phyloP scores from a whole-genome alignment of 2,329 filamentous ascomycete species.

The Fusarium proliferatum region DNA sequence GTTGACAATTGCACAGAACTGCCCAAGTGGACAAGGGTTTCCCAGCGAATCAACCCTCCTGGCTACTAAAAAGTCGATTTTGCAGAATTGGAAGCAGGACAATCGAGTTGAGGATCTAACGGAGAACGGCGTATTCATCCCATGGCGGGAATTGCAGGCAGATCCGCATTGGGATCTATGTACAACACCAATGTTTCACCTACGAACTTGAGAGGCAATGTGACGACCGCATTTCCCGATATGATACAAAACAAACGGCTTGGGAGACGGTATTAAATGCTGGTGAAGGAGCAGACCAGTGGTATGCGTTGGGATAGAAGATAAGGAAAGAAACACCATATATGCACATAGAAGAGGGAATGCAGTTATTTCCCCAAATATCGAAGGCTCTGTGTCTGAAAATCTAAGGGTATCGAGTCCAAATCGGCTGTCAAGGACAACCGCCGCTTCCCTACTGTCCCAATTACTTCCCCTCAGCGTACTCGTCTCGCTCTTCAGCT shows the following conservation, averaged over 20 bases:
- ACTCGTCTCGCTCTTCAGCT: constrained; percentile 57
- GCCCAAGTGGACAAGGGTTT: constrained; percentile 95
- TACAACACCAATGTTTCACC: constrained; percentile 47
- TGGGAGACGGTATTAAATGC: constrained; percentile 7
- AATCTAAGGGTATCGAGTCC: constrained; percentile 44
- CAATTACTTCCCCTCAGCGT: constrained; percentile 52
- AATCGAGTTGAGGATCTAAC: constrained; percentile 22
- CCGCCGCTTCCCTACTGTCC: constrained; percentile 1
- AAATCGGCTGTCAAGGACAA: constrained; percentile 7
- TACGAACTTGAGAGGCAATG: constrained; percentile 39
- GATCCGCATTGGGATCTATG: constrained; percentile 38
- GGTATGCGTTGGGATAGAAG: neutral
- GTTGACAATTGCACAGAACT: constrained; percentile 66
- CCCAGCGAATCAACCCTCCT: constrained; percentile 91
- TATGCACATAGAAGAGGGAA: constrained; percentile 14
- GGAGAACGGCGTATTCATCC: constrained; percentile 41
- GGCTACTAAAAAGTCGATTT: constrained; percentile 76
- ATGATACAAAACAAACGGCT: constrained; percentile 11
- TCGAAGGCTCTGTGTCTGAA: constrained; percentile 15
- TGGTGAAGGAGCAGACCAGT: constrained; percentile 41
- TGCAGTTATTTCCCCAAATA: constrained; percentile 14
- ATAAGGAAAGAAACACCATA: neutral
- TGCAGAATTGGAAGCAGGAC: constrained; percentile 8
- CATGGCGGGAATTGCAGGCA: constrained; percentile 32
- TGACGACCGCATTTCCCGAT: constrained; percentile 30